Evolutionary conservation across 495 filamentous ascomycete species (phyloP).

Genomic region (Neurospora africana): DNA sequence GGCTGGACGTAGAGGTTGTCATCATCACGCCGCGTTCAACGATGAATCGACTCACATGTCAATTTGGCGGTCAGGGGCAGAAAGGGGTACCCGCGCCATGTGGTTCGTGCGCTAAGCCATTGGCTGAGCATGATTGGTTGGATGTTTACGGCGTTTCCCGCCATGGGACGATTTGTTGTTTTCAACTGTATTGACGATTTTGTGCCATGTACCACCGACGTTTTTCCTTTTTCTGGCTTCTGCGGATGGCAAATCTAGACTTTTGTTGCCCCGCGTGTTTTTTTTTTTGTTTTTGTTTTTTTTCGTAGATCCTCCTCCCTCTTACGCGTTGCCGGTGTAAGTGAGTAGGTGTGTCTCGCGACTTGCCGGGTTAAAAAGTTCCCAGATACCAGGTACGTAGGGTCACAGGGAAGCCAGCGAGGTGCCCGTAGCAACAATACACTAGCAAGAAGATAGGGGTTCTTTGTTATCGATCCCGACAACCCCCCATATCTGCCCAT

Average conservation of each 20-base stretch:
- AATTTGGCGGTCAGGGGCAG: conserved; percentile 18
- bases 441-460: neutral
- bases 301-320: neutral
- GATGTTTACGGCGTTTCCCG: conserved; percentile 12
- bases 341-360: neutral
- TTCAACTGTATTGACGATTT: neutral
- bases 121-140: conserved; percentile 11
- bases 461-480: neutral
- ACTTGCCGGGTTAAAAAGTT: neutral
- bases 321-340: neutral
- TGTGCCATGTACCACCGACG: neutral
- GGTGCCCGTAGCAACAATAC: neutral
- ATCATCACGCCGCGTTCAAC: neutral
- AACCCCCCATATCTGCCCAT: neutral
- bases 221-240: neutral
- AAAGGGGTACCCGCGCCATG: neutral
- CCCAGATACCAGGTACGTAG: neutral
- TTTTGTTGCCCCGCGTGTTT: neutral
- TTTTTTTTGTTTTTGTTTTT: too few relatives aligned
- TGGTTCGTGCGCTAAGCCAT: neutral
- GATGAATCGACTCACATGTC: conserved; percentile 26
- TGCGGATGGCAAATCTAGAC: neutral
- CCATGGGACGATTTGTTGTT: conserved; percentile 14
- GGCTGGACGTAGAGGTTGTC: neutral
- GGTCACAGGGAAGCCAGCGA: neutral